phyloP scores from a whole-genome alignment of 176 grass and related monocot species.

The Zea luxurians region DNA sequence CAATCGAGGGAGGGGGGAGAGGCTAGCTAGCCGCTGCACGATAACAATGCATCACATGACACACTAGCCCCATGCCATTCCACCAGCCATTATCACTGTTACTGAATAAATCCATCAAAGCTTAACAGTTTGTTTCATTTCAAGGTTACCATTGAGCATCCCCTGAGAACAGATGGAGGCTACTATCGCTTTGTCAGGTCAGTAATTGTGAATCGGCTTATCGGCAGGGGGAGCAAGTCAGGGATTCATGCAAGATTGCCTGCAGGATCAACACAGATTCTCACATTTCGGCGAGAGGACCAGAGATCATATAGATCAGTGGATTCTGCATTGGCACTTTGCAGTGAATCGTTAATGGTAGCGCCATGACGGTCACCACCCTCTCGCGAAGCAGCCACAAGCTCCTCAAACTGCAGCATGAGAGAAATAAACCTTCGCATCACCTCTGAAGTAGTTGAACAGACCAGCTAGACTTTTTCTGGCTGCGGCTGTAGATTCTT shows the following conservation, averaged over 20 bases:
- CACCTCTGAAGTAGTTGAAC: slow-evolving; percentile 48
- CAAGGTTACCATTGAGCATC: neutral
- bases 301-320: slow-evolving; percentile 15
- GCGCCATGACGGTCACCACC: neutral
- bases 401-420: slow-evolving; percentile 35
- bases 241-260: neutral
- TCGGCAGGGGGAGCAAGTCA: neutral
- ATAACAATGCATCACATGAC: slow-evolving; percentile 21
- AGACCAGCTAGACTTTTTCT: neutral
- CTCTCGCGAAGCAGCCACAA: neutral
- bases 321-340: neutral
- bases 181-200: neutral
- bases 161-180: neutral
- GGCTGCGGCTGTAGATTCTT: too few relatives aligned
- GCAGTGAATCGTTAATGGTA: neutral
- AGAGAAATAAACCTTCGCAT: slow-evolving; percentile 10
- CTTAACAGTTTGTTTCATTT: slow-evolving; percentile 13
- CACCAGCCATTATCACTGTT: neutral
- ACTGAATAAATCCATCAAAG: slow-evolving; percentile 14
- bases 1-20: slow-evolving; percentile 7
- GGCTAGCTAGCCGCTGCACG: slow-evolving; percentile 15
- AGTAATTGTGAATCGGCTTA: neutral
- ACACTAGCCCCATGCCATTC: neutral
- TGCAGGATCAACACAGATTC: neutral
- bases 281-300: slow-evolving; percentile 4